phyloP scores from a whole-genome alignment of 176 grass and related monocot species.

The Dendrocalamus sinicus region DNA sequence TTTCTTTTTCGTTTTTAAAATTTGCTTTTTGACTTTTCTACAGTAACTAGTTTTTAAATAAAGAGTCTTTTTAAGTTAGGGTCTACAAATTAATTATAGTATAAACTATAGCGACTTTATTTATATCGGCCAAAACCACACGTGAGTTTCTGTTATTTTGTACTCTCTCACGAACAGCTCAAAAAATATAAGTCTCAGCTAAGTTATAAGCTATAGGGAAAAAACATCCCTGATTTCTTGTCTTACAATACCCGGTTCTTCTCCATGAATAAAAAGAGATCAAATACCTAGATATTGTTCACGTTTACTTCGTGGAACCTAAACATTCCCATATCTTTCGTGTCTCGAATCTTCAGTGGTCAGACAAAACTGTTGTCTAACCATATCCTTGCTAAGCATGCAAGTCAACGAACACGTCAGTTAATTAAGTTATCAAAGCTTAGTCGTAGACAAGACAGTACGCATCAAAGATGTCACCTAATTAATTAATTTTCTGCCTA shows the following conservation, averaged over 20 bases:
- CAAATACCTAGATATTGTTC: not conserved
- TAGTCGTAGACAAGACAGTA: not conserved
- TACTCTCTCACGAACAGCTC: too few species aligned
- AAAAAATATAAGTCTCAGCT: too few species aligned
- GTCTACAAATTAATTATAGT: too few species aligned
- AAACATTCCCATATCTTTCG: not conserved
- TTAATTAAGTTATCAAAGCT: not conserved
- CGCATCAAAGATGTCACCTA: not conserved
- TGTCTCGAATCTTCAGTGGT: not conserved
- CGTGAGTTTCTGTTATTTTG: too few species aligned
- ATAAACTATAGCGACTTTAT: too few species aligned
- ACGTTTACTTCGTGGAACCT: not conserved
- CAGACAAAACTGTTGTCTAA: not conserved
- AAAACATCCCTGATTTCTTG: not conserved
- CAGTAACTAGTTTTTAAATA: too few species aligned
- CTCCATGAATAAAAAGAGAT: not conserved
- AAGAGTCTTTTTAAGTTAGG: too few species aligned
- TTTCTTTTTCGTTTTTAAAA: too few species aligned
- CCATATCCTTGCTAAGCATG: not conserved
- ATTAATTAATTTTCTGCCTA: not conserved
- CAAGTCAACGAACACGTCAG: not conserved
- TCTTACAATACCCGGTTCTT: not conserved
- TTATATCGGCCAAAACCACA: too few species aligned
- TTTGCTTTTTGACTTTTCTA: too few species aligned
- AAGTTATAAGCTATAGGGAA: too few species aligned